phyloP scores from a whole-genome alignment of 2,329 filamentous ascomycete genomes.

The Verticillium nonalfalfae region DNA sequence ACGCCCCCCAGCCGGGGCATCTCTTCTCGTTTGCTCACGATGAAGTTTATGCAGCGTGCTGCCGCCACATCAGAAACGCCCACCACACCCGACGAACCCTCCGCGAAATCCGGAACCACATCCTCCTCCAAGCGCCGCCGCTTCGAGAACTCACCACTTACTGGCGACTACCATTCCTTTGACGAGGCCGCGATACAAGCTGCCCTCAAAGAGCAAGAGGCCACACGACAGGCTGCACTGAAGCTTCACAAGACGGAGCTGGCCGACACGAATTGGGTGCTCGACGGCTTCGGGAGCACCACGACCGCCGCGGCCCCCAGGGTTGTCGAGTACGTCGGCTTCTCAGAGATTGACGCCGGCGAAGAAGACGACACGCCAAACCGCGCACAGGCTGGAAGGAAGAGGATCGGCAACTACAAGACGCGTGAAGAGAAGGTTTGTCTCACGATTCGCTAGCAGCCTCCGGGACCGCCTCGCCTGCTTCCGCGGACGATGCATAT shows the following conservation, averaged over 20 bases:
- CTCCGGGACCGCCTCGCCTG: neutral
- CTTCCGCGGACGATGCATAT: neutral
- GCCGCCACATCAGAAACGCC: slow-evolving; percentile 46
- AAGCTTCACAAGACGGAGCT: slow-evolving; percentile 55
- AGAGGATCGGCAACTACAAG: slow-evolving; percentile 24
- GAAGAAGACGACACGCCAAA: slow-evolving; percentile 18
- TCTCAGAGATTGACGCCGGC: slow-evolving; percentile 40
- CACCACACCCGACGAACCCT: slow-evolving; percentile 35
- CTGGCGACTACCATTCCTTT: slow-evolving; percentile 33
- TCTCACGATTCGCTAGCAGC: neutral
- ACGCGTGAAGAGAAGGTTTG: slow-evolving; percentile 20
- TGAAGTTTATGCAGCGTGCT: slow-evolving; percentile 97
- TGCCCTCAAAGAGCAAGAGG: slow-evolving; percentile 61
- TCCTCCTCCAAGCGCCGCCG: slow-evolving; percentile 60
- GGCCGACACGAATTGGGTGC: slow-evolving; percentile 71
- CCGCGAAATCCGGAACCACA: slow-evolving; percentile 12
- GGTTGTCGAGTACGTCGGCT: slow-evolving; percentile 54
- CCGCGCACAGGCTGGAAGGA: slow-evolving; percentile 24
- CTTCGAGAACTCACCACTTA: slow-evolving; percentile 23
- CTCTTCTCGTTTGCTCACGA: slow-evolving; percentile 83
- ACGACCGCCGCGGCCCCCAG: slow-evolving; percentile 25
- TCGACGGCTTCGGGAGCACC: slow-evolving; percentile 39
- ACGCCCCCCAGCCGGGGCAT: slow-evolving; percentile 54
- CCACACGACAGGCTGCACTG: slow-evolving; percentile 54
- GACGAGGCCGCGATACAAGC: slow-evolving; percentile 56